Evolutionary conservation across 495 filamentous ascomycete species (phyloP).

Genomic region (Aspergillus nidulans): DNA sequence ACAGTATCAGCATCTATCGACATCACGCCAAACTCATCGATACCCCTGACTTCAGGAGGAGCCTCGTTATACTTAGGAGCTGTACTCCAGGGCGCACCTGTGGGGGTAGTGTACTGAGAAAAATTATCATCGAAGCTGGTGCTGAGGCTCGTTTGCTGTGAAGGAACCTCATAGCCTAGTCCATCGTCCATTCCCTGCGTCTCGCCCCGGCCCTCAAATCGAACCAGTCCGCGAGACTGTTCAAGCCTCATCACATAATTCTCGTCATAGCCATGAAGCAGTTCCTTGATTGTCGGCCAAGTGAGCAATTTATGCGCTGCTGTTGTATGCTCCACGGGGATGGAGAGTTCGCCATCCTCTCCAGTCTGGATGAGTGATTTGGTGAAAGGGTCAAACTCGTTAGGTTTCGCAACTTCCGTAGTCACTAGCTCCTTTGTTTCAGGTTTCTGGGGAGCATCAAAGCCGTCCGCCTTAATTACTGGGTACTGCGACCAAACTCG

Average conservation of each 20-base stretch:
- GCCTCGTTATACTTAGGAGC: constrained; percentile 8
- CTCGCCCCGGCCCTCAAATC: constrained; percentile 76
- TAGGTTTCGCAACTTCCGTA: background rate
- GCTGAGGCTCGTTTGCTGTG: constrained; percentile 10
- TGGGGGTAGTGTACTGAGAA: constrained; percentile 21
- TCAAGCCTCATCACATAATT: constrained; percentile 74
- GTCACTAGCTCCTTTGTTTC: constrained; percentile 16
- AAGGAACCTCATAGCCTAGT: constrained; percentile 30
- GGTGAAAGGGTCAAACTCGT: background rate
- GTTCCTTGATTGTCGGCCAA: constrained; percentile 59
- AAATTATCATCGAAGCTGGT: constrained; percentile 25
- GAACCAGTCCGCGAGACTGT: constrained; percentile 67
- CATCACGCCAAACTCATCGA: constrained; percentile 57
- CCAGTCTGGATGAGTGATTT: constrained; percentile 14
- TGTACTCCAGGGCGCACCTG: constrained; percentile 31
- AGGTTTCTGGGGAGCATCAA: constrained; percentile 4
- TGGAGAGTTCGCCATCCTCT: constrained; percentile 53
- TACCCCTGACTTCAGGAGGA: constrained; percentile 34
- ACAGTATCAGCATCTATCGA: constrained; percentile 62
- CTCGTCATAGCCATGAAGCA: constrained; percentile 50
- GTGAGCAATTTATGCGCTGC: constrained; percentile 72
- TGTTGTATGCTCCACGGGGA: constrained; percentile 76
- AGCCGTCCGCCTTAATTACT: constrained; percentile 17
- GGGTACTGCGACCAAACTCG: constrained; percentile 10
- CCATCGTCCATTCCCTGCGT: constrained; percentile 55